phyloP scores from a whole-genome alignment of 225 moss, liverwort and hornwort genomes.

The Rhytidiadelphus loreus region DNA sequence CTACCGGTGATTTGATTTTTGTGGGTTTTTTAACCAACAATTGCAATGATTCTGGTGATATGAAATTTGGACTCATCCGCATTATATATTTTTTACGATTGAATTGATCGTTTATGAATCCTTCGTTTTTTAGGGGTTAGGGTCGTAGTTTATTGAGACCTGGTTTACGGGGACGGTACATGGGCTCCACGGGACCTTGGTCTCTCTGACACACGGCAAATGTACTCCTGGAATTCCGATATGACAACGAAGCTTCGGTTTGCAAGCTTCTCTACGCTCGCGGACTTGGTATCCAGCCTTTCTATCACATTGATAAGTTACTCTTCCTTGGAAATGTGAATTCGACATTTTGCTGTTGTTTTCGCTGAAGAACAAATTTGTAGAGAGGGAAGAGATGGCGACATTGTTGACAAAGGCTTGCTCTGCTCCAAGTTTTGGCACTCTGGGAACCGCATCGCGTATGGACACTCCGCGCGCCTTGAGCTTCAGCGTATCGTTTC shows the following conservation, averaged over 20 bases:
- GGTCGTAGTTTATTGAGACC: neutral
- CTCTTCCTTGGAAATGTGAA: neutral
- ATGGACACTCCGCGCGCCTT: neutral
- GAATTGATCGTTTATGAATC: neutral
- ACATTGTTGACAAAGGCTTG: neutral
- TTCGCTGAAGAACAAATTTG: neutral
- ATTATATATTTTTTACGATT: neutral
- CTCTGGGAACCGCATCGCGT: neutral
- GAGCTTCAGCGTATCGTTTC: conserved; percentile 3
- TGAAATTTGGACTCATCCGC: neutral
- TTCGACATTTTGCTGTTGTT: neutral
- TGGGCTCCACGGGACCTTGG: neutral
- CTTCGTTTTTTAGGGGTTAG: neutral
- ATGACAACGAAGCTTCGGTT: neutral
- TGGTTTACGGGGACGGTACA: neutral
- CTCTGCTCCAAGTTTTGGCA: neutral
- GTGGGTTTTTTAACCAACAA: too few species aligned
- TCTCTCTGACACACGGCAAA: neutral
- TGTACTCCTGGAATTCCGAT: neutral
- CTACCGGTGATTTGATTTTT: neutral
- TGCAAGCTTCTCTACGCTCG: neutral
- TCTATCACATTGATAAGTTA: neutral
- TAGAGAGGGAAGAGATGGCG: neutral
- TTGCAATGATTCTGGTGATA: neutral
- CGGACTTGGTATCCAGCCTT: too few species aligned